Percentiles rank a stretch among this genome's conserved stretches.
Conservation (phyloP, 768 basidiomycete species). For the Lyophyllum decastes region DNA sequence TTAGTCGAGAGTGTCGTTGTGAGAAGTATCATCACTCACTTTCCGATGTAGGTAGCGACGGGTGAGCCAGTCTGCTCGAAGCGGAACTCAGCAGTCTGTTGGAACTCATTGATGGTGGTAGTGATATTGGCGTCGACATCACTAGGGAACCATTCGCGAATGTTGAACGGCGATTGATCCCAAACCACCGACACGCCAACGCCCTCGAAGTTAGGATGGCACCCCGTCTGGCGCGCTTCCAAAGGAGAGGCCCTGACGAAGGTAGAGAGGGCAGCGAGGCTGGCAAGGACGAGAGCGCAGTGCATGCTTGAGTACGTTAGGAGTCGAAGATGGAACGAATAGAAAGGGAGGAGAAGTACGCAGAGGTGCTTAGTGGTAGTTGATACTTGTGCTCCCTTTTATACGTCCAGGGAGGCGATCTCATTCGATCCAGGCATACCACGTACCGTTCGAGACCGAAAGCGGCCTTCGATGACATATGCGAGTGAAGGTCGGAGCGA, state of each 20-base stretch:
- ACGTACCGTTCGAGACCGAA: background rate
- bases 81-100: constrained; percentile 4
- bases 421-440: background rate
- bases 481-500: background rate
- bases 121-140: constrained; percentile 10
- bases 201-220: constrained; percentile 13
- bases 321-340: background rate
- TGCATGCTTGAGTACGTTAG: background rate
- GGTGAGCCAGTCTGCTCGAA: constrained; percentile 6
- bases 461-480: background rate
- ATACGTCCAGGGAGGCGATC: background rate
- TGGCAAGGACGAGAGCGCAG: background rate
- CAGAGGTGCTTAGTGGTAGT: background rate
- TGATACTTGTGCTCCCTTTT: background rate
- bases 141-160: constrained; percentile 10
- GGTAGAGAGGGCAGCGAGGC: background rate
- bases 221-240: constrained; percentile 7
- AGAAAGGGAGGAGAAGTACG: background rate
- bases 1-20: background rate
- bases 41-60: constrained; percentile 1
- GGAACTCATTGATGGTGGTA: constrained; percentile 1
- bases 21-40: background rate
- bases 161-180: constrained; percentile 5
- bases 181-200: constrained; percentile 12
- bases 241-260: constrained; percentile 5